These are phyloP conservation scores for Fusarium odoratissimum DNA, from an alignment of 2,329 filamentous ascomycete genomes.

Conservation along the genomic window DNA sequence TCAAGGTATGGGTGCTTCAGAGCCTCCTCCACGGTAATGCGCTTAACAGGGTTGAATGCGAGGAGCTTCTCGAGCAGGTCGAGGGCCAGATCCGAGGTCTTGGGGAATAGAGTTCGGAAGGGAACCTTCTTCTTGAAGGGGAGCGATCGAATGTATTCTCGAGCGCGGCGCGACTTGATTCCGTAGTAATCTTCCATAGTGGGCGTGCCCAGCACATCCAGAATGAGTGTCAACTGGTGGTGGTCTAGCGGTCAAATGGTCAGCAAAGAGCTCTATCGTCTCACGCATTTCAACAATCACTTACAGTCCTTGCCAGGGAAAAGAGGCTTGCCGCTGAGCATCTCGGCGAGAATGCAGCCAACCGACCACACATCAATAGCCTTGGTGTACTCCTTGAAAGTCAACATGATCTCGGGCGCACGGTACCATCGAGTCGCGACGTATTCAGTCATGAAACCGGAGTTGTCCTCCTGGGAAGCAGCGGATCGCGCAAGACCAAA, in stretches of 20 bases:
- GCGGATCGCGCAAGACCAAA: slow-evolving; percentile 96
- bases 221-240: slow-evolving; percentile 95
- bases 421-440: slow-evolving; percentile 99
- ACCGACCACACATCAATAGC: slow-evolving; percentile 99
- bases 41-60: slow-evolving; percentile 98
- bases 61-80: slow-evolving; percentile 95
- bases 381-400: slow-evolving; percentile 99
- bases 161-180: slow-evolving; percentile 96
- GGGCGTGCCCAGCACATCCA: slow-evolving; percentile 96
- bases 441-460: slow-evolving; percentile 99
- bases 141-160: slow-evolving; percentile 97
- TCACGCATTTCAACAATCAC: slow-evolving; percentile 50
- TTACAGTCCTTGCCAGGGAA: slow-evolving; percentile 98
- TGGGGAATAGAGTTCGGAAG: slow-evolving; percentile 96
- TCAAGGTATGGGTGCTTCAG: slow-evolving; percentile 98
- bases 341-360: slow-evolving; percentile 96
- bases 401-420: slow-evolving; percentile 99
- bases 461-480: slow-evolving; percentile 98
- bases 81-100: slow-evolving; percentile 96
- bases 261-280: not conserved
- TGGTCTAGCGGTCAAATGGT: slow-evolving; percentile 72
- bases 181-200: slow-evolving; percentile 99
- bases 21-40: slow-evolving; percentile 97
- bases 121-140: slow-evolving; percentile 99
- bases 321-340: slow-evolving; percentile 97